A percentile compares a stretch with the other conserved stretches of the same genome.
These are phyloP conservation scores for Pleurotus citrinopileatus DNA, from an alignment of 768 basidiomycete species.

Conservation along the genomic window DNA sequence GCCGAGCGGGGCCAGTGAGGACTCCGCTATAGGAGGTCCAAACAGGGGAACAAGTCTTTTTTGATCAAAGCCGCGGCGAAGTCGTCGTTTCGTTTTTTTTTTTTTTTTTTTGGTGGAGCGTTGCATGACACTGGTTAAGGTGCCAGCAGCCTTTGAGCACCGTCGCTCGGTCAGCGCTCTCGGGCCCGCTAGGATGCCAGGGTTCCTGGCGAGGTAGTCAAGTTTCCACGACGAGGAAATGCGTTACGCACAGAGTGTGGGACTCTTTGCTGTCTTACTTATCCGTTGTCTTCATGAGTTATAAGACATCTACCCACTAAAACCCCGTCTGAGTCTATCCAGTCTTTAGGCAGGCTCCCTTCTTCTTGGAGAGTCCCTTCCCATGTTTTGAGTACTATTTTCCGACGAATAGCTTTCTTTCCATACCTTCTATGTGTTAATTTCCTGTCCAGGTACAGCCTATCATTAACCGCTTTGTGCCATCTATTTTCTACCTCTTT, in stretches of 20 bases:
- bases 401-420: conserved; percentile 3
- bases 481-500: conserved; percentile 13
- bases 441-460: conserved; percentile 8
- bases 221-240: conserved; percentile 14
- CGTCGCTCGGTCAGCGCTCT: background rate
- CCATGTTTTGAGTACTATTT: conserved; percentile 13
- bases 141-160: background rate
- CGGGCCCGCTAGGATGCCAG: conserved; percentile 2
- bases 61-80: no score
- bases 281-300: background rate
- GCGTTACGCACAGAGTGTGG: conserved; percentile 15
- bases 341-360: conserved; percentile 12
- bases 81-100: background rate
- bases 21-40: no score
- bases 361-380: conserved; percentile 9
- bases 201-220: background rate
- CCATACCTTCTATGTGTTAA: conserved; percentile 9
- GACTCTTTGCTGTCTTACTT: conserved; percentile 9
- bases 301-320: conserved; percentile 19
- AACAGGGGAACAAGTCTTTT: no score
- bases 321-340: conserved; percentile 15
- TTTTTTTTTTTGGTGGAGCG: conserved; percentile 11
- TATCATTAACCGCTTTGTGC: conserved; percentile 10
- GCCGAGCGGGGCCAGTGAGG: no score
- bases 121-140: background rate